Evolutionary conservation across 139 green algal species (phyloP), one percentile per base, ranked within the genome.

Genomic region (Haematococcus sp.): DNA sequence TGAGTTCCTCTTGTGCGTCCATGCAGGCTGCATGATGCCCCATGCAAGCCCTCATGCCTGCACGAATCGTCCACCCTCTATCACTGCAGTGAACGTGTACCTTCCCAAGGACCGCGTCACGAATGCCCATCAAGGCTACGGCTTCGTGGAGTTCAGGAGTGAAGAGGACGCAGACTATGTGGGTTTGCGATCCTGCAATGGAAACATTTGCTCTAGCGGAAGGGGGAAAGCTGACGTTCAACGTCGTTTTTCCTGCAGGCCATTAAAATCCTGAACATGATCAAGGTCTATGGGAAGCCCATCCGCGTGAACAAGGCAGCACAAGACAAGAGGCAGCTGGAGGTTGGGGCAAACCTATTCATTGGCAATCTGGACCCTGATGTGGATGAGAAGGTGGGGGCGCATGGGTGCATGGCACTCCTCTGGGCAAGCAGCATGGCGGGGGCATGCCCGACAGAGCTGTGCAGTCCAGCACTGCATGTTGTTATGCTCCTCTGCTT

Each of bases 321-420:
- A 15, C 76, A 93, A 63, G 94, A 98, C 77, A 92, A 92, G 74
- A 86, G 88, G 58, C 84, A 76, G 4, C 54, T 83, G 30, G 95
- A 98, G 25, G 91, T 99, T 20, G 95, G 95, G 1, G 95, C 95
- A 55, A 99, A 99, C 81, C 81, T 99, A 23, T 99, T 99, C 83
- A 93, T 99, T 2, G 95, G 95, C 3, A 97, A 98, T 76, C 85
- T 99, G 15, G 95, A 98, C 78, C 77, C 90, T 1, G 94, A 99
- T 30, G 94, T 99, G 22, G 95, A 99, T 71, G 95, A 99, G 66
- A 99, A 98, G 89, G 89, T 93, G 55, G 20, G 74, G 2, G 22
- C 25, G 52, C 52, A 61, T 61, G 52, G 9, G 15, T 61, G 52
- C 52, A 28, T 55, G 46, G 13, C 16, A 16, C 13, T 55, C 46